Conservation (phyloP, 768 basidiomycete species). For the Boletus reticulatus region DNA sequence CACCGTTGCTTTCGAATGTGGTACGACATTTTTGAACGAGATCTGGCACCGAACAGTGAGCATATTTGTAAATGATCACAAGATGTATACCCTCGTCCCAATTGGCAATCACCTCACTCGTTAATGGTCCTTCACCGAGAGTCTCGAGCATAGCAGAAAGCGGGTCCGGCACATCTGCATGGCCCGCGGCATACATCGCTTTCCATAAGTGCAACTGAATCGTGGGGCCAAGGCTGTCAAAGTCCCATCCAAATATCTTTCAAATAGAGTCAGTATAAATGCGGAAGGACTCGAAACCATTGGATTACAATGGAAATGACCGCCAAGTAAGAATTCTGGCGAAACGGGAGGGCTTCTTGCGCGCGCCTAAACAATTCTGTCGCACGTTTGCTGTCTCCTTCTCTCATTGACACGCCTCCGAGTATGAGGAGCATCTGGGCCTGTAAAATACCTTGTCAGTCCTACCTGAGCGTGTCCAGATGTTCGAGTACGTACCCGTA, state of each 20-base stretch:
- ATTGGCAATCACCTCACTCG: no score
- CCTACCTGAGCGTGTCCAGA: no score
- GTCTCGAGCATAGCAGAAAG: no score
- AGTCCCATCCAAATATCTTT: slow-evolving; percentile 15
- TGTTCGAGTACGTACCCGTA: neutral
- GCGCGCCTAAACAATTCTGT: neutral
- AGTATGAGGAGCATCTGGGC: neutral
- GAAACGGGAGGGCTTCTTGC: neutral
- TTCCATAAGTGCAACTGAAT: neutral
- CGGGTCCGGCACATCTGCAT: no score
- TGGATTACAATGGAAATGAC: neutral
- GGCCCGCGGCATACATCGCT: neutral
- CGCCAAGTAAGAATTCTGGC: neutral
- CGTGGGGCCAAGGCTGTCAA: slow-evolving; percentile 3
- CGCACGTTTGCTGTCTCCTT: neutral
- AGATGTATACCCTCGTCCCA: no score
- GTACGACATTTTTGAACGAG: neutral
- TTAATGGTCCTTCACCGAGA: no score
- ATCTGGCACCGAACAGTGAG: neutral
- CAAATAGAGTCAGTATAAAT: neutral
- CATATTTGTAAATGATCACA: no score
- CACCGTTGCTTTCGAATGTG: neutral
- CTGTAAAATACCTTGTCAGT: neutral
- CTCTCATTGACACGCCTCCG: neutral
- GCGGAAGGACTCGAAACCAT: neutral